These are phyloP conservation scores for Actinidia chinensis DNA, from an alignment of 179 eudicot genomes.

Conservation along the genomic window DNA sequence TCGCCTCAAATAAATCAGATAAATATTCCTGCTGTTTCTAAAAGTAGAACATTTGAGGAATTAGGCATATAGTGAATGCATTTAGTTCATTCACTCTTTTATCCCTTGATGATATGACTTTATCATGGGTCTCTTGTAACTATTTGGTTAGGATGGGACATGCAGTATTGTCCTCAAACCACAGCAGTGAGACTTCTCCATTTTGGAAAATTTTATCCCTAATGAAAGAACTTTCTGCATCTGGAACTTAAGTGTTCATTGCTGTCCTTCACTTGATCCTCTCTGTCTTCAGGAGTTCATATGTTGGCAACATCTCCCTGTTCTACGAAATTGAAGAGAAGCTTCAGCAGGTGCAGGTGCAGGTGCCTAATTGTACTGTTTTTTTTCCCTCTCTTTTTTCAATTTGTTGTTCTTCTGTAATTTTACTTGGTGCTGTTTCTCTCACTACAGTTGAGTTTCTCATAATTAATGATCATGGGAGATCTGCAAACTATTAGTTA, in stretches of 20 bases:
- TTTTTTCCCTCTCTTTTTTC: neutral
- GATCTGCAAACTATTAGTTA: neutral
- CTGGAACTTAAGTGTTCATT: neutral
- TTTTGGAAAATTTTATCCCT: neutral
- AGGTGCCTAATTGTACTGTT: constrained; percentile 5
- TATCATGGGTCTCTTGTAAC: neutral
- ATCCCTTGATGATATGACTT: neutral
- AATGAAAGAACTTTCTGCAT: neutral
- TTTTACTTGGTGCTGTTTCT: neutral
- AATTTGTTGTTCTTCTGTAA: constrained; percentile 11
- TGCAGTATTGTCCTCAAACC: constrained; percentile 6
- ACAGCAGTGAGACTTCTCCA: neutral
- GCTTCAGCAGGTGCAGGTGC: constrained; percentile 91
- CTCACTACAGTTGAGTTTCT: neutral
- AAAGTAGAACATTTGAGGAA: neutral
- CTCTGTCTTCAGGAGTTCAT: constrained; percentile 53
- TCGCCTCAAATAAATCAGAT: neutral
- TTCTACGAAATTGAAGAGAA: constrained; percentile 79
- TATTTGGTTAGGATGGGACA: neutral
- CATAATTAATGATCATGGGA: neutral
- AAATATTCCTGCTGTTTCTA: neutral
- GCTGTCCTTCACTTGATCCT: neutral
- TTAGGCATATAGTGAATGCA: no score
- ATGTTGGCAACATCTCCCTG: constrained; percentile 64
- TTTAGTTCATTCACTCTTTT: neutral